Conservation (phyloP, 495 filamentous ascomycete genomes). For the Staphylotrichum tortipilum region DNA sequence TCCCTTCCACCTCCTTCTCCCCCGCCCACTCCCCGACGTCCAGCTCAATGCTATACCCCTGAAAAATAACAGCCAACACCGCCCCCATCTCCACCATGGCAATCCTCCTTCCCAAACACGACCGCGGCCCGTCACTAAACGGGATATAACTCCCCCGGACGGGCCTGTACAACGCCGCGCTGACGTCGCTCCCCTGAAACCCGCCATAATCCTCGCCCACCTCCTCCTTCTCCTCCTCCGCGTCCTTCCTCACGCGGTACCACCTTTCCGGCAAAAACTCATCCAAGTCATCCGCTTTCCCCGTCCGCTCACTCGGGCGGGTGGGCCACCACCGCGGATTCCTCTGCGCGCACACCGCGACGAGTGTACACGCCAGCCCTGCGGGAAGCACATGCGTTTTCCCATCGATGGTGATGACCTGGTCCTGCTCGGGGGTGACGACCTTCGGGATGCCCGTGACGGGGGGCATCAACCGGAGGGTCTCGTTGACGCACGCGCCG, state of each 20-base stretch:
- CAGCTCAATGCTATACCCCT: constrained; percentile 56
- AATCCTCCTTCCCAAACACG: constrained; percentile 62
- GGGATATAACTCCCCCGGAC: constrained; percentile 59
- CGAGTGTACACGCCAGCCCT: constrained; percentile 38
- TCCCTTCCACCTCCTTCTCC: constrained; percentile 51
- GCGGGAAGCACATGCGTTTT: constrained; percentile 42
- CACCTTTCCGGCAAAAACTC: constrained; percentile 41
- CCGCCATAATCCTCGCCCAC: constrained; percentile 46
- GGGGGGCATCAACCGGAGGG: constrained; percentile 54
- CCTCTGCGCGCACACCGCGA: constrained; percentile 41
- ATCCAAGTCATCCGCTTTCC: constrained; percentile 32
- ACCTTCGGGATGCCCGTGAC: constrained; percentile 55
- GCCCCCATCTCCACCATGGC: constrained; percentile 70
- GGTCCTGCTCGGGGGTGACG: constrained; percentile 35
- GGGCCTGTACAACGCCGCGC: constrained; percentile 48
- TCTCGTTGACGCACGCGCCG: constrained; percentile 62
- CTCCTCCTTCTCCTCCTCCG: constrained; percentile 14
- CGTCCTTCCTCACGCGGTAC: constrained; percentile 25
- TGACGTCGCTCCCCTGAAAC: constrained; percentile 45
- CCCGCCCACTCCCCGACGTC: constrained; percentile 51
- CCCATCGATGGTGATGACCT: constrained; percentile 45
- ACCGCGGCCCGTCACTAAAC: constrained; percentile 62
- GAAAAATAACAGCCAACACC: constrained; percentile 57
- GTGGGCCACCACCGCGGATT: constrained; percentile 60
- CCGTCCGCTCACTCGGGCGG: constrained; percentile 29